Conservation (phyloP, 176 grass and related monocot species). For the Oryza longistaminata region DNA sequence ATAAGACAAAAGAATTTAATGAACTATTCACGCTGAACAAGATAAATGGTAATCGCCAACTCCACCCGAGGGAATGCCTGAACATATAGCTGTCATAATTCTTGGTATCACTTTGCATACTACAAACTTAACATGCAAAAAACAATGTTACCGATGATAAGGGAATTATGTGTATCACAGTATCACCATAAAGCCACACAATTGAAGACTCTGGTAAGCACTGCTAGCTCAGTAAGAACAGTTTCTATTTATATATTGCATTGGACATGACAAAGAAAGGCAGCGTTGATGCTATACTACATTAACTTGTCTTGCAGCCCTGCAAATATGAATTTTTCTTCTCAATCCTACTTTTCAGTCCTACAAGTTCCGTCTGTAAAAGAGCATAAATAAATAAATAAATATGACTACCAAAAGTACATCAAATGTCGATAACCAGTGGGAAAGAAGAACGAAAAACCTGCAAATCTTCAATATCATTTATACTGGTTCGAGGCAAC, state of each 20-base stretch:
- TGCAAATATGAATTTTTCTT: slow-evolving; percentile 96
- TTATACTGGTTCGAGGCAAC: slow-evolving; percentile 88
- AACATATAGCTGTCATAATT: slow-evolving; percentile 77
- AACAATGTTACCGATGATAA: not conserved
- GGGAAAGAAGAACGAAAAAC: slow-evolving; percentile 30
- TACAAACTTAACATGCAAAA: slow-evolving; percentile 60
- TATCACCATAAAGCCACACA: not conserved
- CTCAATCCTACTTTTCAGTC: slow-evolving; percentile 72
- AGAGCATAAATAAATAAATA: not conserved
- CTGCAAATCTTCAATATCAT: slow-evolving; percentile 94
- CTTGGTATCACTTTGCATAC: slow-evolving; percentile 81
- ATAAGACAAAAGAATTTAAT: slow-evolving; percentile 7
- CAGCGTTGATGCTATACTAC: not conserved
- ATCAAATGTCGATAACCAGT: not conserved
- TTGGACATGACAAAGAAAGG: slow-evolving; percentile 18
- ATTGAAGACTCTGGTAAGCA: slow-evolving; percentile 12
- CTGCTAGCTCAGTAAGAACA: not conserved
- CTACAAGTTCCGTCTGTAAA: slow-evolving; percentile 63
- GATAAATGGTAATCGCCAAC: slow-evolving; percentile 98
- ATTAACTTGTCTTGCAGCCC: slow-evolving; percentile 96
- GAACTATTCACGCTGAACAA: slow-evolving; percentile 77
- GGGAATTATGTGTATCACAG: not conserved
- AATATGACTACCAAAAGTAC: slow-evolving; percentile 25
- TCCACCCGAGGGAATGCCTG: slow-evolving; percentile 72
- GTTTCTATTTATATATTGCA: slow-evolving; percentile 9